These are phyloP conservation scores for Alternaria conjuncta DNA, from an alignment of 2,329 filamentous ascomycete genomes.

Conservation along the genomic window DNA sequence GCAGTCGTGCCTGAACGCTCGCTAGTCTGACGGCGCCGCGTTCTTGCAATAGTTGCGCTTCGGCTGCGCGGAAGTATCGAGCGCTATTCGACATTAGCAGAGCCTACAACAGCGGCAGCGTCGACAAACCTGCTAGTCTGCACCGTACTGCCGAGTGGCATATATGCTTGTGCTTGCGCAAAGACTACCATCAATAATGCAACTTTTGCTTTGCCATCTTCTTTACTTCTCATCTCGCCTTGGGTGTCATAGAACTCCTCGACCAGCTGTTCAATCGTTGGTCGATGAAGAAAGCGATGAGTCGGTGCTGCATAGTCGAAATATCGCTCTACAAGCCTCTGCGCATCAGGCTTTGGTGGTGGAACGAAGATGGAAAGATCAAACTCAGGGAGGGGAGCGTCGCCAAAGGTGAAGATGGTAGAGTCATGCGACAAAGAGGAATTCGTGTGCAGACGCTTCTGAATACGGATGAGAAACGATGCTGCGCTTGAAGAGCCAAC, in stretches of 20 bases:
- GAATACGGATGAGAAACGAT: constrained; percentile 59
- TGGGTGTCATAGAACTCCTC: constrained; percentile 56
- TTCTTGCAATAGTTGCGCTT: constrained; percentile 57
- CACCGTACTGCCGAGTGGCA: constrained; percentile 36
- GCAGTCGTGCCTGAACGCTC: constrained; percentile 63
- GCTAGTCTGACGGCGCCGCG: constrained; percentile 62
- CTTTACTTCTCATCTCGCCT: constrained; percentile 49
- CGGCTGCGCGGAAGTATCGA: constrained; percentile 52
- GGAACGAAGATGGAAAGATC: constrained; percentile 54
- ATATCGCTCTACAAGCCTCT: constrained; percentile 59
- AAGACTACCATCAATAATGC: constrained; percentile 61
- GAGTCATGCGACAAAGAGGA: constrained; percentile 46
- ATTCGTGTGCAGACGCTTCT: constrained; percentile 56
- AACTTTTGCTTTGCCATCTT: constrained; percentile 52
- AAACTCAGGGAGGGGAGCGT: constrained; percentile 56
- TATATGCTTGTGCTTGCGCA: constrained; percentile 58
- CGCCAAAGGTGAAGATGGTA: constrained; percentile 59
- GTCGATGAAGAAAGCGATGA: constrained; percentile 64
- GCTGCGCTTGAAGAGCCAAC: constrained; percentile 57
- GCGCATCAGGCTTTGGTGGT: constrained; percentile 51
- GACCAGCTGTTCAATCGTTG: constrained; percentile 56
- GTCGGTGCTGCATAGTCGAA: constrained; percentile 68
- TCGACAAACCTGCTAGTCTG: constrained; percentile 33
- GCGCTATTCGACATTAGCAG: constrained; percentile 30
- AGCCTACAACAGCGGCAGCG: too few relatives aligned